Conservation (phyloP, 2,329 filamentous ascomycete species). For the Scedosporium minutisporum region DNA sequence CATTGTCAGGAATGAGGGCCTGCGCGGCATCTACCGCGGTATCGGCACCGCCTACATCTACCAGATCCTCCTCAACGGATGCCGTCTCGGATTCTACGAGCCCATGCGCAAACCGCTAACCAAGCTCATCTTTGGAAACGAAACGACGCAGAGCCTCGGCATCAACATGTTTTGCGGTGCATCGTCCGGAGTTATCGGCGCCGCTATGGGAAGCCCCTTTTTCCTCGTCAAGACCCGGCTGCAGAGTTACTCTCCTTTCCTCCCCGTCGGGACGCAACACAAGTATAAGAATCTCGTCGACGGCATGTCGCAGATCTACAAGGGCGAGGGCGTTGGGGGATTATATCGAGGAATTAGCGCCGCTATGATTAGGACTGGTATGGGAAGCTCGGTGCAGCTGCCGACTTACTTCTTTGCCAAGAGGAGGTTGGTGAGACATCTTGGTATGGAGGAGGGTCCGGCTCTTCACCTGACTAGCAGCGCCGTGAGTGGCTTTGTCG, state of each 20-base stretch:
- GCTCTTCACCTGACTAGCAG: conserved; percentile 83
- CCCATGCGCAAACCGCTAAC: conserved; percentile 71
- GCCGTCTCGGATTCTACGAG: conserved; percentile 94
- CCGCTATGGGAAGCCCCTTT: conserved; percentile 88
- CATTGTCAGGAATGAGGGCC: conserved; percentile 82
- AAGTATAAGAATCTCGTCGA: conserved; percentile 78
- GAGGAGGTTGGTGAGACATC: conserved; percentile 67
- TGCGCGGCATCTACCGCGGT: conserved; percentile 77
- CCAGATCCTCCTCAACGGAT: conserved; percentile 92
- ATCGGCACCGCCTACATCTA: conserved; percentile 91
- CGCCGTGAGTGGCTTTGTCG: conserved; percentile 84
- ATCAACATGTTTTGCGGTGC: conserved; percentile 94
- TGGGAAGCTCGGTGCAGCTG: conserved; percentile 89
- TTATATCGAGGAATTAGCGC: conserved; percentile 86
- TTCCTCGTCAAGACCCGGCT: conserved; percentile 96
- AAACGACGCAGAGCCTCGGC: conserved; percentile 69
- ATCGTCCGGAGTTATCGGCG: conserved; percentile 78
- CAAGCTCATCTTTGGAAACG: conserved; percentile 59
- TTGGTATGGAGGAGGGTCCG: conserved; percentile 84
- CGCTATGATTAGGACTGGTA: conserved; percentile 92
- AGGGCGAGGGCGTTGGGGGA: conserved; percentile 65
- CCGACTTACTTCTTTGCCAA: conserved; percentile 99
- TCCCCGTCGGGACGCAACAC: conserved; percentile 96
- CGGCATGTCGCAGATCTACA: conserved; percentile 72
- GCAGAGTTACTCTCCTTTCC: conserved; percentile 85